phyloP scores from a whole-genome alignment of 495 filamentous ascomycete species.

The Lasiosphaeria hispida region DNA sequence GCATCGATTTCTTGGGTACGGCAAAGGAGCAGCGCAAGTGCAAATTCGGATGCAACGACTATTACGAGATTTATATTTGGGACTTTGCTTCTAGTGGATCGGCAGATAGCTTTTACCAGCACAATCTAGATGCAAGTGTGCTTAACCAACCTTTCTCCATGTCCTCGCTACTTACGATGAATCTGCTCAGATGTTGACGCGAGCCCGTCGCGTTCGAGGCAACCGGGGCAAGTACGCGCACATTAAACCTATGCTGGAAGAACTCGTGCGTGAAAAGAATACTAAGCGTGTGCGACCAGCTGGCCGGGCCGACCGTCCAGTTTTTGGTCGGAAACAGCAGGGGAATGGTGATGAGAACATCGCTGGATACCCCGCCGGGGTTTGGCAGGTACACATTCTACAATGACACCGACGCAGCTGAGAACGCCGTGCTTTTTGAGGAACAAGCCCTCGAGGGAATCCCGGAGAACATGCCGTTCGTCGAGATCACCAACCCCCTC shows the following conservation, averaged over 20 bases:
- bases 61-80: slow-evolving; percentile 53
- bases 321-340: slow-evolving; percentile 22
- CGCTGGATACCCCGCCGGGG: slow-evolving; percentile 12
- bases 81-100: slow-evolving; percentile 42
- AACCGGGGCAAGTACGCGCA: too few species aligned
- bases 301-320: too few species aligned
- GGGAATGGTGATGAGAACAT: slow-evolving; percentile 17
- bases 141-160: too few species aligned
- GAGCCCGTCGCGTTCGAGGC: too few species aligned
- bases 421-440: slow-evolving; percentile 47
- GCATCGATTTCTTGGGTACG: slow-evolving; percentile 39
- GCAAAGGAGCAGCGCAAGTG: slow-evolving; percentile 41
- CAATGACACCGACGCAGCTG: slow-evolving; percentile 44
- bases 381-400: slow-evolving; percentile 34
- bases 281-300: too few species aligned
- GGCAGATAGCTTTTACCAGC: too few species aligned
- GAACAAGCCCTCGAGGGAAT: too few species aligned
- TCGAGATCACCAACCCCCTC: slow-evolving; percentile 37
- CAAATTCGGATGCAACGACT: slow-evolving; percentile 49
- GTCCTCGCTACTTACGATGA: too few species aligned
- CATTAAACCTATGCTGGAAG: too few species aligned
- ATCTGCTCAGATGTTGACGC: too few species aligned
- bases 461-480: slow-evolving; percentile 35
- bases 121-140: too few species aligned
- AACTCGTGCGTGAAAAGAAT: too few species aligned